Evolutionary conservation across 2,329 filamentous ascomycete genomes (phyloP).

Genomic region (Nectriaceae sp.): DNA sequence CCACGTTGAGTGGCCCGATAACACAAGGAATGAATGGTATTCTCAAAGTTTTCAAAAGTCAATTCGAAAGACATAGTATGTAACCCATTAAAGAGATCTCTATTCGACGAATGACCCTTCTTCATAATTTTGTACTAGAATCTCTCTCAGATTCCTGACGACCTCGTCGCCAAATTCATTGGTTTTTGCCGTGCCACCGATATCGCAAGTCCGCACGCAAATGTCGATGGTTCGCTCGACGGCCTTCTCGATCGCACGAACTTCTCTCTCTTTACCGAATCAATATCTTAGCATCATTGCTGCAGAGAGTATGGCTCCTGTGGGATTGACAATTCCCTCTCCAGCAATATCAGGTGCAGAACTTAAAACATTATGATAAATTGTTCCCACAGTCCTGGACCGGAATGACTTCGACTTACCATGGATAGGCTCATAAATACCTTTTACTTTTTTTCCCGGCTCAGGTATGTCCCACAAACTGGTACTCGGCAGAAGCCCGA

Average conservation of each 20-base stretch:
- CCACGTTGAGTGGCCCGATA: no score
- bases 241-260: background rate
- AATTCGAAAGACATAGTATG: no score
- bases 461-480: constrained; percentile 2
- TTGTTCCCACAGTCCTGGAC: background rate
- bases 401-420: constrained; percentile 1
- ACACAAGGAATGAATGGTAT: no score
- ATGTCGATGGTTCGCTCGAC: background rate
- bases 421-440: constrained; percentile 4
- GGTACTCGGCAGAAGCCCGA: constrained; percentile 3
- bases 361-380: background rate
- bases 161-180: constrained; percentile 1
- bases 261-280: background rate
- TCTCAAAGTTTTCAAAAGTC: no score
- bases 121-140: background rate
- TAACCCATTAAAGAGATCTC: no score
- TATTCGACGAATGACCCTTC: no score
- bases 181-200: background rate
- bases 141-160: background rate
- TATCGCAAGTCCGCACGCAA: background rate
- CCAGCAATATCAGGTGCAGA: constrained; percentile 3
- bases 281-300: constrained; percentile 5
- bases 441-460: background rate
- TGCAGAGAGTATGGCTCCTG: constrained; percentile 3
- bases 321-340: constrained; percentile 2